Evolutionary conservation across 805 yeast genomes (phyloP), one percentile per base, ranked within the genome.

Genomic region (Naumovozyma baii): DNA sequence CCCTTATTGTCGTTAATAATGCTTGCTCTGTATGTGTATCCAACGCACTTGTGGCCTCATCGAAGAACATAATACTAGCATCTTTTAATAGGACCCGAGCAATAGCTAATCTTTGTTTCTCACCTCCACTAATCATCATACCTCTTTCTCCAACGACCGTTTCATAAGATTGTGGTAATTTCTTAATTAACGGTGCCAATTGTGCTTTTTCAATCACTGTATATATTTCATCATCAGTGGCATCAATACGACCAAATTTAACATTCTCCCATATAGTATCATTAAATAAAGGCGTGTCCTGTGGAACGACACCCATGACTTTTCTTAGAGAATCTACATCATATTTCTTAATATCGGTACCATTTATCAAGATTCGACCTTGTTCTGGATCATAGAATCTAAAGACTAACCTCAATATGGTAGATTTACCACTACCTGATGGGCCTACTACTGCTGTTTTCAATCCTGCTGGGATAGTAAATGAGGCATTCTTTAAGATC

Each of bases 121-220:
- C 98, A 44, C 98, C 98, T n/a, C 98, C 98, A 18, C 96, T 86
- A 35, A 92, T 88, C 98, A 92, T 92, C 73, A 92, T 72, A n/a
- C 98, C 98, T 55, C 94, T 69, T 61, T 92, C 98, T 36, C 98
- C 98, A 14, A 92, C 98, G 42, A 84, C 69, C 0, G 97, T 92
- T 20, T 81, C 68, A 31, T 74, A 67, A 1, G 96, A 96, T 12
- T 83, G 83, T 0, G 98, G 97, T 35, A 92, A 62, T 33, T 79
- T 83, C 4, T 59, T 49, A 13, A 90, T 70, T 35, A 90, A 64
- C 18, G 63, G 59, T 44, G 74, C 74, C 45, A 90, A 68, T 51
- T 83, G 79, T 3, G 95, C 95, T 51, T 76, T 74, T 31, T 67
- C 59, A 13, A 90, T 78, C 4, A 79, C 86, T 7, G 62, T 59